Base-by-base conservation (phyloP, 1,139 yeast genomes). In the Debaryomyces nepalensis region DNA sequence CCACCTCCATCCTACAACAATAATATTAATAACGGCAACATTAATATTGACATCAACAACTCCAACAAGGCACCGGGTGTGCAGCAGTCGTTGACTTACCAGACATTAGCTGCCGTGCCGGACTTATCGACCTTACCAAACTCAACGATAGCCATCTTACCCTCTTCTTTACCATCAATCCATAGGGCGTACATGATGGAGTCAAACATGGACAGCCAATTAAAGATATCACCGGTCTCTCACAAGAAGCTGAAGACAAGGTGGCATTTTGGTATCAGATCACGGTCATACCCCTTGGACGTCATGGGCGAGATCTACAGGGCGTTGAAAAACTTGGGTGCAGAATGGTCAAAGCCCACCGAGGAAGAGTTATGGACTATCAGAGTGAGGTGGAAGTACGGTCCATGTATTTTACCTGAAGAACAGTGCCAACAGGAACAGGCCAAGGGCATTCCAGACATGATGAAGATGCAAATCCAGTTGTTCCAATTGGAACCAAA, bases 251-350 rank as follows among this genome's bases (percentile, higher is more conserved):
- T 93, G 52, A 93, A 89, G 64, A 89, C 97, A 7, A 82, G 97
- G 66, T 93, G 99, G 99, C 99, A 93, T 71, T 95, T 95, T 61
- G 99, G 99, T 47, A 93, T 93, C 47, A 77, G 99, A 58, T 89
- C 97, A 7, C 78, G 98, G 56, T 89, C 97, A 1, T 93, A 93
- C 60, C 99, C 99, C 26, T 73, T 93, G 52, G 99, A 93, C 63
- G 99, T 93, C 6, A 93, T 93, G 99, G 97, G 98, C 21, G 99
- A 95, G 61, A 91, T 93, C 31, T 93, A 95, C 65, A 77, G 97
- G 34, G 99, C 99, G 0, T 74, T 93, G 57, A 87, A 87, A 66
- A 89, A 88, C 57, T 72, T 95, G 42, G 98, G 97, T 3, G 98
- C 99, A 1, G 97, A 93, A 63, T 93, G 99, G 99, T 90, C 95